Base-by-base conservation (phyloP, 257 asterid species). In the Solanum boliviense region DNA sequence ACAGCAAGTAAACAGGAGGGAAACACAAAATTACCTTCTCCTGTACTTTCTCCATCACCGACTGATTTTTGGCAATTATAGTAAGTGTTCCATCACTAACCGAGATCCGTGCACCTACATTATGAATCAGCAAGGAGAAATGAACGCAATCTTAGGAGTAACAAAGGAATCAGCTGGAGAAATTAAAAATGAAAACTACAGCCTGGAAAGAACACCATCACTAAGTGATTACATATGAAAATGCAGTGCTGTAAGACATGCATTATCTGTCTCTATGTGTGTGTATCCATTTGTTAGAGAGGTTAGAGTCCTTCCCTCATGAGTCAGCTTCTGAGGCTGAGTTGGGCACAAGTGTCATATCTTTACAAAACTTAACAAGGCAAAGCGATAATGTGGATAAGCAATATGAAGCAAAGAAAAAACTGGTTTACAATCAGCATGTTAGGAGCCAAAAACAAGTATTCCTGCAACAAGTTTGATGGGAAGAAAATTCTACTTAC, bases 31-130 rank as follows among this genome's bases (percentile, higher is more conserved):
- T 72, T 88, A 97, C 99, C 99, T 94, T 95, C 87, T 95, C 98
- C 92, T 90, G 91, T 92, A 94, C 89, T 93, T 92, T 97, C 88
- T 97, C 98, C 95, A 95, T 60, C 35, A 94, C 94, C 31, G 91
- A 76, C 87, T 94, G 96, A 89, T 94, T 97, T 92, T 95, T 97
- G 86, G 99, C 99, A 89, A 93, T 94, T 84, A 97, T 52, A 9
- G 98, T 95, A 87, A 97, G 91, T 58, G 90, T 92, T 72, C 99
- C 98, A 76, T 96, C 99, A 91, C 93, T 91, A 89, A 95, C 97
- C 44, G 98, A 93, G 76, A 97, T 93, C 94, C 92, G 92, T 79
- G 95, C 99, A 89, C 99, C 99, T 97, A 94, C 86, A 86, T 71
- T 88, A 90, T 75, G 70, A 85, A 87, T 74, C 88, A 85, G 92